Conservation (phyloP, 371 early-diverging fungal genomes). For the Saksenaea oblongispora region DNA sequence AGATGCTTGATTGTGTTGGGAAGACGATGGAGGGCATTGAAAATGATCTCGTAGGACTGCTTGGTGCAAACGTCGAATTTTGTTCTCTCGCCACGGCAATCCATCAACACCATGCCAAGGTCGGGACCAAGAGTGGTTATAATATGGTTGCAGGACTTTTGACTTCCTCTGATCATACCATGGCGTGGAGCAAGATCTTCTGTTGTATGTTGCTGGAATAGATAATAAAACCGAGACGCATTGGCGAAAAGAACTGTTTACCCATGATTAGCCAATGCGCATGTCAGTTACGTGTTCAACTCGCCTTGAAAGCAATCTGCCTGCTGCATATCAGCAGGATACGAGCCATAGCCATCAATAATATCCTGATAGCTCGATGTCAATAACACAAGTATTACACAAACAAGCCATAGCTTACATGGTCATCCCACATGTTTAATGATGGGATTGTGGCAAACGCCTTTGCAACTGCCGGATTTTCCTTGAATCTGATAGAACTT, state of each 20-base stretch:
- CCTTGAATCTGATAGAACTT: conserved; percentile 22
- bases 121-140: conserved; percentile 66
- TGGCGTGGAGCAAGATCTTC: conserved; percentile 56
- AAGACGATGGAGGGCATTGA: conserved; percentile 52
- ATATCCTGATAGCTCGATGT: conserved; percentile 36
- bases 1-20: conserved; percentile 62
- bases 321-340: conserved; percentile 76
- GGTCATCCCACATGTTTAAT: conserved; percentile 81
- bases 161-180: conserved; percentile 44
- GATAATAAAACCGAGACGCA: conserved; percentile 79
- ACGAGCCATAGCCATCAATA: conserved; percentile 82
- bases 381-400: background rate
- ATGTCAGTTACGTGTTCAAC: background rate
- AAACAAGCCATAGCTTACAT: conserved; percentile 42
- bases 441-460: conserved; percentile 76
- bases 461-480: conserved; percentile 53
- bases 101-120: conserved; percentile 67
- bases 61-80: conserved; percentile 63
- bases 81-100: conserved; percentile 80
- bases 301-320: conserved; percentile 47
- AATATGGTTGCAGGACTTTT: conserved; percentile 31
- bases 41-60: conserved; percentile 65
- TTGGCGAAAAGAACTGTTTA: conserved; percentile 31
- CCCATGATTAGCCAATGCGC: background rate
- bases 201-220: conserved; percentile 87